Evolutionary conservation across 2,329 filamentous ascomycete genomes (phyloP).

Genomic region (Talaromyces amestolkiae): DNA sequence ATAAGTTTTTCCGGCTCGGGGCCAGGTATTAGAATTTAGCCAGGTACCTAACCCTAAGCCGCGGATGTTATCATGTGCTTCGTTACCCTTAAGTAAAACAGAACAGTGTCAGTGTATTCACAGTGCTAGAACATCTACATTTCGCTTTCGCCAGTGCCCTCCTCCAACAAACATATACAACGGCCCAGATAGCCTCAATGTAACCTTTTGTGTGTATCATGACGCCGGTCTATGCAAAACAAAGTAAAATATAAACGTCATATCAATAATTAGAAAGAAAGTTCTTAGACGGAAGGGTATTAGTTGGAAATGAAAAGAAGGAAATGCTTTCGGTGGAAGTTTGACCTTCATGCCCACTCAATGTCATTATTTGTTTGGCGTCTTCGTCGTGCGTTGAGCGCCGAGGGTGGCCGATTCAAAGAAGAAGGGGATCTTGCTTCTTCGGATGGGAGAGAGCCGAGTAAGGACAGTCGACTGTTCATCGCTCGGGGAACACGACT

Average conservation of each 20-base stretch:
- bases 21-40: no score
- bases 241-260: constrained; percentile 11
- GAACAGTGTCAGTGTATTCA: not conserved
- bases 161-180: not conserved
- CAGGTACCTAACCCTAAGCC: not conserved
- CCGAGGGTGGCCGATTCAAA: constrained; percentile 32
- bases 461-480: constrained; percentile 38
- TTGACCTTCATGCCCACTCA: constrained; percentile 34
- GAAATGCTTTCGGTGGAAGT: constrained; percentile 3
- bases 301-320: constrained; percentile 13
- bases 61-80: constrained; percentile 1
- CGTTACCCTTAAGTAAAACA: no score
- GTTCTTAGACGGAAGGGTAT: constrained; percentile 5
- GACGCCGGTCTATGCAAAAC: constrained; percentile 14
- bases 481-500: constrained; percentile 38
- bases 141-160: not conserved
- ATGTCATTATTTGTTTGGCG: constrained; percentile 38
- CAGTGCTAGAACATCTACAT: not conserved
- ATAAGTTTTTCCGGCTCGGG: constrained; percentile 8
- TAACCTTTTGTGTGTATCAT: not conserved
- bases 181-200: not conserved
- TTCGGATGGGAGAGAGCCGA: constrained; percentile 38
- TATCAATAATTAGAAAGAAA: not conserved
- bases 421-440: constrained; percentile 35
- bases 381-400: constrained; percentile 36